Conservation (phyloP, 108 stramenopile species). For the Conticribra guillardii region DNA sequence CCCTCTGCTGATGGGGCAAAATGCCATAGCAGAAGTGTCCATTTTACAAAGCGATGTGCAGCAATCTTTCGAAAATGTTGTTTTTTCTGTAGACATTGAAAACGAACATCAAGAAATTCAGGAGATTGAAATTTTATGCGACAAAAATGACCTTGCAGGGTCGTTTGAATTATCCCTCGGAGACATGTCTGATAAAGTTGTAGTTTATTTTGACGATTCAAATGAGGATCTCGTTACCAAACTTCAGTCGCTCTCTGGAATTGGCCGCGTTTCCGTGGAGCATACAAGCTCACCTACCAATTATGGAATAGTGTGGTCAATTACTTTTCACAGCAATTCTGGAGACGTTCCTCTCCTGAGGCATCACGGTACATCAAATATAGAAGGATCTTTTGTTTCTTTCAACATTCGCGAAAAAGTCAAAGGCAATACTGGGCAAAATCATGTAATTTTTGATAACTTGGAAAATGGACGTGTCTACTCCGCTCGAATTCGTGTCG, state of each 20-base stretch:
- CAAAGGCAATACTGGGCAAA: conserved; percentile 33
- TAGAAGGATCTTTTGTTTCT: conserved; percentile 35
- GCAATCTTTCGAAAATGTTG: conserved; percentile 37
- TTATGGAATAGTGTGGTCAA: conserved; percentile 44
- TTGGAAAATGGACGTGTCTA: conserved; percentile 40
- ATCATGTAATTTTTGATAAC: conserved; percentile 24
- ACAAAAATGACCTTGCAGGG: conserved; percentile 28
- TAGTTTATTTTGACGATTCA: conserved; percentile 29
- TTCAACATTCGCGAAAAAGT: conserved; percentile 33
- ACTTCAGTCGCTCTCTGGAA: conserved; percentile 39
- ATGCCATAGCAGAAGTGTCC: conserved; percentile 20
- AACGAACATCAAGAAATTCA: conserved; percentile 28
- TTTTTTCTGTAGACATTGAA: conserved; percentile 24
- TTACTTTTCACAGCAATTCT: conserved; percentile 50
- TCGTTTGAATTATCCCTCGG: conserved; percentile 35
- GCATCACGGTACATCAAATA: conserved; percentile 28
- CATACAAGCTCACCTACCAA: background rate
- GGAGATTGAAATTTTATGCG: conserved; percentile 29
- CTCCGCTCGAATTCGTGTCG: conserved; percentile 44
- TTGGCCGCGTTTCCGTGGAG: conserved; percentile 47
- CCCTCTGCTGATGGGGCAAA: conserved; percentile 24
- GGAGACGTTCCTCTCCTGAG: conserved; percentile 63
- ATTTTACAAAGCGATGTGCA: conserved; percentile 28
- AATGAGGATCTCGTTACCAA: conserved; percentile 46
- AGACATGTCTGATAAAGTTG: conserved; percentile 8